Percentiles rank a stretch among this genome's conserved stretches.
phyloP scores from a whole-genome alignment of 371 early-diverging fungal genomes.

The Mortierella sp. region DNA sequence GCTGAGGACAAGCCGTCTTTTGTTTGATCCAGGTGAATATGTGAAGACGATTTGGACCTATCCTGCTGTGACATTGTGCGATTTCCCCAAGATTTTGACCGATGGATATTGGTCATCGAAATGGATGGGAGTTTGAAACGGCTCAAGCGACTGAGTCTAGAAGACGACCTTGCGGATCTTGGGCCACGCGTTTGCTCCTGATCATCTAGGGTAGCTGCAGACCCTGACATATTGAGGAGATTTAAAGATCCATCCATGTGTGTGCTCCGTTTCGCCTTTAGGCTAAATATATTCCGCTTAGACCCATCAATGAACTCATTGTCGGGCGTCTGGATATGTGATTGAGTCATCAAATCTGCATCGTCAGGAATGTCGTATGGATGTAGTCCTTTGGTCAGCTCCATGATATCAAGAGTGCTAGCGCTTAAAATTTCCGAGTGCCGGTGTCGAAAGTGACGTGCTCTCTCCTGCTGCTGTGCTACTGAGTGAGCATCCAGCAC shows the following conservation, averaged over 20 bases:
- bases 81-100: too few species aligned
- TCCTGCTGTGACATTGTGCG: not conserved
- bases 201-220: not conserved
- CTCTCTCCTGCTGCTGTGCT: not conserved
- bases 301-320: too few species aligned
- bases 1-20: not conserved
- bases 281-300: too few species aligned
- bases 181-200: slow-evolving; percentile 10
- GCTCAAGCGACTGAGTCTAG: slow-evolving; percentile 21
- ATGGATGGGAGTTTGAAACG: slow-evolving; percentile 45
- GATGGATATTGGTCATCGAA: slow-evolving; percentile 30
- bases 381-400: slow-evolving; percentile 13
- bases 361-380: slow-evolving; percentile 7
- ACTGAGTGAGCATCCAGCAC: slow-evolving; percentile 2
- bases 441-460: not conserved
- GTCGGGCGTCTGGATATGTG: too few species aligned
- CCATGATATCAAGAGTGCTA: slow-evolving; percentile 13
- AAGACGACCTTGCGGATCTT: slow-evolving; percentile 3
- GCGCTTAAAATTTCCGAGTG: not conserved
- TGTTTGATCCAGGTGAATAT: not conserved
- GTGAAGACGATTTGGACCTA: not conserved
- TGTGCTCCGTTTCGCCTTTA: too few species aligned
- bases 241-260: too few species aligned
- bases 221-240: too few species aligned
- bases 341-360: too few species aligned